Evolutionary conservation across 768 basidiomycete species (phyloP).

Genomic region (Porpolomopsis calyptriformis): DNA sequence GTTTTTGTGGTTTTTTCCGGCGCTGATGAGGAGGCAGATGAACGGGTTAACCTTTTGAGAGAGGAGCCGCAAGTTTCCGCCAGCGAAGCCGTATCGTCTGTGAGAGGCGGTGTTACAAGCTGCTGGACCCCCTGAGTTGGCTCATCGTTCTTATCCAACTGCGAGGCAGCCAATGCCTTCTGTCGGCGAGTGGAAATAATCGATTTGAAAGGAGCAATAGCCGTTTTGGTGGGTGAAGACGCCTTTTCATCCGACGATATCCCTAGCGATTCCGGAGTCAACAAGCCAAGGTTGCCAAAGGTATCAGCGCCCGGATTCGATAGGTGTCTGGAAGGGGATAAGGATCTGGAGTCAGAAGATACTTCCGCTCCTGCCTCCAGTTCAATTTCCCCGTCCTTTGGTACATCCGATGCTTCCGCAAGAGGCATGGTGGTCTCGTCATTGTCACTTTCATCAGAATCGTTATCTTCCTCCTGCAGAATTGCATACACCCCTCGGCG

Average conservation of each 20-base stretch:
- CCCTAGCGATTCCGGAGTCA: slow-evolving; percentile 25
- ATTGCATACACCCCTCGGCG: slow-evolving; percentile 76
- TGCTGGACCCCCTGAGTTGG: slow-evolving; percentile 18
- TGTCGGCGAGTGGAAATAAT: slow-evolving; percentile 53
- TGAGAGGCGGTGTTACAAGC: slow-evolving; percentile 37
- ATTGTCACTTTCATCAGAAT: slow-evolving; percentile 53
- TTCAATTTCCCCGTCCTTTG: slow-evolving; percentile 45
- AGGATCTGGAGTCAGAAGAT: slow-evolving; percentile 35
- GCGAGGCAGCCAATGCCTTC: slow-evolving; percentile 23
- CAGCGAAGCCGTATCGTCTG: slow-evolving; percentile 32
- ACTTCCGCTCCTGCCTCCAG: slow-evolving; percentile 38
- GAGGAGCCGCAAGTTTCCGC: slow-evolving; percentile 20
- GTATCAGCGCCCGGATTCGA: slow-evolving; percentile 22
- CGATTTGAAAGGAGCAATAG: slow-evolving; percentile 36
- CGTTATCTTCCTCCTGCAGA: slow-evolving; percentile 45
- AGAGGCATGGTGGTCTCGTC: slow-evolving; percentile 37
- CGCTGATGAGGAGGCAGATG: slow-evolving; percentile 5
- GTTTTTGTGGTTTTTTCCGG: slow-evolving; percentile 2
- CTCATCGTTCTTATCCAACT: slow-evolving; percentile 9
- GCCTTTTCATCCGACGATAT: slow-evolving; percentile 34
- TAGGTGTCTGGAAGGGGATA: slow-evolving; percentile 29
- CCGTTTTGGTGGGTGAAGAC: slow-evolving; percentile 25
- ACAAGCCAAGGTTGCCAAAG: slow-evolving; percentile 18
- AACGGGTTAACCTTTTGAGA: slow-evolving; percentile 17
- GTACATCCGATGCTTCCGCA: slow-evolving; percentile 35